These are phyloP conservation scores for Gyromitra esculenta DNA, from an alignment of 2,329 filamentous ascomycete species.

Conservation along the genomic window DNA sequence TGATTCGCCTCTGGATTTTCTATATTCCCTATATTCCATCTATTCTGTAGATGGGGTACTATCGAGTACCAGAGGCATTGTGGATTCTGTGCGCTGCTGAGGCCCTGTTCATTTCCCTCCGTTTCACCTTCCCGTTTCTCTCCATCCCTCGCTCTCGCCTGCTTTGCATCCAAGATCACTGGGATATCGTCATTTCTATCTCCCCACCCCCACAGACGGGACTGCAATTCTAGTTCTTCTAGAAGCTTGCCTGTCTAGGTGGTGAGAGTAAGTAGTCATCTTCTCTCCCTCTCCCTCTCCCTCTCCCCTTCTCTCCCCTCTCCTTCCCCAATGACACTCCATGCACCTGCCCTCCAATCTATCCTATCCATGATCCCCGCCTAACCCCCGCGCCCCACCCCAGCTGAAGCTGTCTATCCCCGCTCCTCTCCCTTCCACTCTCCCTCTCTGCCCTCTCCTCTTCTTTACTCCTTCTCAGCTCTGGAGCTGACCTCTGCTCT, in stretches of 20 bases:
- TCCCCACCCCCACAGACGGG: constrained; percentile 4
- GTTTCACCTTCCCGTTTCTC: neutral
- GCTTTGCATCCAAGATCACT: too few relatives aligned
- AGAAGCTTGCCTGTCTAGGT: constrained; percentile 19
- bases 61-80: neutral
- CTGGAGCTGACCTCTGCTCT: neutral
- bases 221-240: constrained; percentile 10
- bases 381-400: neutral
- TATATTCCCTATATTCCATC: too few relatives aligned
- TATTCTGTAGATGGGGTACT: too few relatives aligned
- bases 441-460: neutral
- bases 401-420: neutral
- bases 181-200: neutral
- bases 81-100: too few relatives aligned
- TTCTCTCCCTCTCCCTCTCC: neutral
- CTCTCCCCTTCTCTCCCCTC: neutral
- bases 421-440: neutral
- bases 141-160: neutral
- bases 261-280: neutral
- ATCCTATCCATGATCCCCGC: neutral
- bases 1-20: neutral
- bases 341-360: constrained; percentile 16
- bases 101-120: too few relatives aligned
- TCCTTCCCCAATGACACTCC: neutral
- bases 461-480: neutral